Percentiles rank a stretch among this genome's conserved stretches.
These are phyloP conservation scores for Solanum gracilifrons DNA, from an alignment of 257 asterid species.

Conservation along the genomic window DNA sequence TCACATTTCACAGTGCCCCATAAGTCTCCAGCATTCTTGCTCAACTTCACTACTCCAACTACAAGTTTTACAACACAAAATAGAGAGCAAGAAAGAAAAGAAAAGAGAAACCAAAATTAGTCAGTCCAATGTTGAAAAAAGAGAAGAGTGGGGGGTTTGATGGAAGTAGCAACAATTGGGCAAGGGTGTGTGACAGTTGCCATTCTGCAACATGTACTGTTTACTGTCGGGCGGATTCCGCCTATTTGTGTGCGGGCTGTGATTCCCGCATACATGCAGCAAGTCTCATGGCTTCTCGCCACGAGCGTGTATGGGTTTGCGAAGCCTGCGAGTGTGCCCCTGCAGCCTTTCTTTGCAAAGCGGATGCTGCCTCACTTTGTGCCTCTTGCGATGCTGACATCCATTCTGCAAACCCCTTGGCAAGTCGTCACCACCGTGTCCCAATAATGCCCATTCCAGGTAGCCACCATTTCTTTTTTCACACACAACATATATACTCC, in stretches of 20 bases:
- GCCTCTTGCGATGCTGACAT: constrained; percentile 58
- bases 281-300: constrained; percentile 19
- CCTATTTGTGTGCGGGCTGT: constrained; percentile 49
- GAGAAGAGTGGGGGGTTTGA: constrained; percentile 3
- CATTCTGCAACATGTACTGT: constrained; percentile 33
- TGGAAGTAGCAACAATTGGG: constrained; percentile 20
- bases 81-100: background rate
- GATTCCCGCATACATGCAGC: constrained; percentile 42
- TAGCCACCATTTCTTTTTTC: background rate
- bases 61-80: background rate
- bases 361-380: constrained; percentile 78
- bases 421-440: constrained; percentile 83
- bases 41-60: background rate
- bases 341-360: constrained; percentile 63
- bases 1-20: background rate
- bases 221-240: constrained; percentile 49
- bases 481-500: background rate
- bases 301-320: constrained; percentile 48
- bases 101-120: background rate
- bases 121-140: constrained; percentile 18
- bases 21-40: background rate
- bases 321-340: constrained; percentile 60
- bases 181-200: constrained; percentile 47
- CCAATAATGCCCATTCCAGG: constrained; percentile 34
- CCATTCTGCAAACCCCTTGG: constrained; percentile 79